Evolutionary conservation across 2,329 filamentous ascomycete species (phyloP).

Genomic region (Colletotrichum kahawae): DNA sequence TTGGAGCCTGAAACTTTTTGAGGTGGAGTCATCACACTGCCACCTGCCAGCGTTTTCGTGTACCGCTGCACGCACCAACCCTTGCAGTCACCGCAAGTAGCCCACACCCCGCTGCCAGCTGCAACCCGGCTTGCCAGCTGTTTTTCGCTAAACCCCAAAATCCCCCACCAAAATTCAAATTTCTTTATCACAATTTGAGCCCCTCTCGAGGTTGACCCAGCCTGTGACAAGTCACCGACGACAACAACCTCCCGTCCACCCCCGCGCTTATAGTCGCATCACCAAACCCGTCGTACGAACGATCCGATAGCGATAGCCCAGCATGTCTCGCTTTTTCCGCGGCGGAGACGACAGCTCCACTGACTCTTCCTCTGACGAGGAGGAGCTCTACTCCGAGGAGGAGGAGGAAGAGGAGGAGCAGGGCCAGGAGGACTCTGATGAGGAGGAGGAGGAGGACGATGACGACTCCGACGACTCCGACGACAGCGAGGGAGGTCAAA

Average conservation of each 20-base stretch:
- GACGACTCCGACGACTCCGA: constrained; percentile 57
- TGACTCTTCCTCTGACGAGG: constrained; percentile 95
- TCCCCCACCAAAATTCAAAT: constrained; percentile 23
- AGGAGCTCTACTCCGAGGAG: constrained; percentile 87
- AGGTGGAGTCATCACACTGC: neutral
- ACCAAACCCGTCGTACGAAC: constrained; percentile 6
- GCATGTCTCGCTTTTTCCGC: constrained; percentile 97
- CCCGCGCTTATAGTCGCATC: constrained; percentile 19
- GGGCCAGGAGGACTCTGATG: constrained; percentile 57
- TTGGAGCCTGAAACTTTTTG: constrained; percentile 1
- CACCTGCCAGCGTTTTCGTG: neutral
- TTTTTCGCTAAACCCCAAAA: constrained; percentile 19
- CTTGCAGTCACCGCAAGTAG: neutral
- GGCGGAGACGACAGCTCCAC: constrained; percentile 90
- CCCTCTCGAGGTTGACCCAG: constrained; percentile 17
- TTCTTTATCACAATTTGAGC: constrained; percentile 14
- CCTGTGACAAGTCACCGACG: constrained; percentile 21
- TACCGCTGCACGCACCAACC: neutral
- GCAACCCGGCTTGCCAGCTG: constrained; percentile 5
- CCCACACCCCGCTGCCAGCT: constrained; percentile 4
- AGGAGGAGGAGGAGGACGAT: constrained; percentile 54
- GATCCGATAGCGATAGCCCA: constrained; percentile 39
- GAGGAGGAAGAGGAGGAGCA: constrained; percentile 66
- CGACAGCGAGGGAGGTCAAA: constrained; percentile 69
- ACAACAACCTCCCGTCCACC: constrained; percentile 18